phyloP scores from a whole-genome alignment of 2,329 filamentous ascomycete genomes.

The Herpotrichia juniperi region DNA sequence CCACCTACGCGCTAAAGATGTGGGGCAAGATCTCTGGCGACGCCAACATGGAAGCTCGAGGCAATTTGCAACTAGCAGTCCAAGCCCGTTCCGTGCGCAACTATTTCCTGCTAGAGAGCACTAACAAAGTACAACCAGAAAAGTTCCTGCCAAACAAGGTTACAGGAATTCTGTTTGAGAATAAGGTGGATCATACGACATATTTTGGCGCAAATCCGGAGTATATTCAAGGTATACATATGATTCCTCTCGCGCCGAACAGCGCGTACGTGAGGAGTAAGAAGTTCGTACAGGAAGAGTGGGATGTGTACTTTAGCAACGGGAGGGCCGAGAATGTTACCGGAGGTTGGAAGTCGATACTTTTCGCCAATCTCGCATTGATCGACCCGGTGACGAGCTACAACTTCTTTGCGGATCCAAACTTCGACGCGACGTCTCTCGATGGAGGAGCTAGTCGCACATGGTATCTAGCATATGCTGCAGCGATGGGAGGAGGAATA shows the following conservation, averaged over 20 bases:
- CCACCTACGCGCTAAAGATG: conserved; percentile 89
- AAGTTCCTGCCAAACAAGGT: conserved; percentile 84
- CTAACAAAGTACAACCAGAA: conserved; percentile 75
- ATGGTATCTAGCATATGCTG: conserved; percentile 46
- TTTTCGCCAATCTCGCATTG: conserved; percentile 83
- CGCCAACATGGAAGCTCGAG: conserved; percentile 76
- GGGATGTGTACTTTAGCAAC: conserved; percentile 73
- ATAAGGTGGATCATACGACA: conserved; percentile 90
- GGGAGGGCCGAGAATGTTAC: conserved; percentile 68
- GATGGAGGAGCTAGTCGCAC: conserved; percentile 75
- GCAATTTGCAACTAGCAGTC: conserved; percentile 83
- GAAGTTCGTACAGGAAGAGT: conserved; percentile 75
- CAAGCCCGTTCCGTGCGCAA: conserved; percentile 73
- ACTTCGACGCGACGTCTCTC: conserved; percentile 71
- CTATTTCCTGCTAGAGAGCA: conserved; percentile 81
- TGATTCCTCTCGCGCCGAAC: conserved; percentile 78
- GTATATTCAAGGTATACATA: conserved; percentile 79
- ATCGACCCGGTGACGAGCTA: conserved; percentile 74
- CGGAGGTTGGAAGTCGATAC: conserved; percentile 84
- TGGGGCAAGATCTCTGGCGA: conserved; percentile 84
- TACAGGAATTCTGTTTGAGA: conserved; percentile 81
- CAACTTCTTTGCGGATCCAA: conserved; percentile 71
- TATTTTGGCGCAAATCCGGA: conserved; percentile 77
- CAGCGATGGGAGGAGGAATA: conserved; percentile 30
- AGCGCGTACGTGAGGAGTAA: conserved; percentile 72